Conservation (phyloP, 805 yeast genomes). For the Candida sakaeoensis region DNA sequence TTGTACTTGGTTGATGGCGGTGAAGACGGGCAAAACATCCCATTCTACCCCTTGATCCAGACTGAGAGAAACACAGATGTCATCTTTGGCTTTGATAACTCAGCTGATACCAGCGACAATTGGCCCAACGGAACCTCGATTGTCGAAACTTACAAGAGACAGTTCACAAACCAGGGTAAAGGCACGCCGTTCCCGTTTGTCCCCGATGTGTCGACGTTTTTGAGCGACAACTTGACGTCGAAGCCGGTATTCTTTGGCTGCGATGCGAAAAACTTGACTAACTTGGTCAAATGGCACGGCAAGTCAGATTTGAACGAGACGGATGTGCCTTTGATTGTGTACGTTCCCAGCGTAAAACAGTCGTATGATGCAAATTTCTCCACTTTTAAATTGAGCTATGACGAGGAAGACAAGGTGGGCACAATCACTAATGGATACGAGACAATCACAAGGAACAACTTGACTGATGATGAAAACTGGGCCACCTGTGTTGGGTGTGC, state of each 20-base stretch:
- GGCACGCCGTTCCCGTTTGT: slow-evolving; percentile 75
- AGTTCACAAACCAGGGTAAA: slow-evolving; percentile 43
- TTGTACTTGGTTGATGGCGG: slow-evolving; percentile 40
- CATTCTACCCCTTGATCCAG: slow-evolving; percentile 36
- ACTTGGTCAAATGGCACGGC: slow-evolving; percentile 27
- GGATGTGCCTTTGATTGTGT: slow-evolving; percentile 36
- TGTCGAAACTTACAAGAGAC: slow-evolving; percentile 31
- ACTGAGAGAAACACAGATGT: slow-evolving; percentile 30
- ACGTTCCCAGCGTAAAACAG: slow-evolving; percentile 37
- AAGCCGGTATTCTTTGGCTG: slow-evolving; percentile 43
- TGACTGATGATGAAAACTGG: slow-evolving; percentile 35
- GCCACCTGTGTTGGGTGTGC: slow-evolving; percentile 68
- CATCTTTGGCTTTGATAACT: slow-evolving; percentile 40
- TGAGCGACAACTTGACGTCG: slow-evolving; percentile 54
- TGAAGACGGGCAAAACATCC: slow-evolving; percentile 37
- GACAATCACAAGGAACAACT: slow-evolving; percentile 27
- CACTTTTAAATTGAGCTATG: slow-evolving; percentile 29
- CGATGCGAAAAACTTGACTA: slow-evolving; percentile 27
- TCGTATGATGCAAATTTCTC: slow-evolving; percentile 31
- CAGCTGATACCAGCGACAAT: slow-evolving; percentile 15
- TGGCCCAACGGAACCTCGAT: slow-evolving; percentile 41
- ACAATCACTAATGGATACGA: slow-evolving; percentile 38
- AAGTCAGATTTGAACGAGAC: slow-evolving; percentile 45
- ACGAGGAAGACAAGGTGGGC: slow-evolving; percentile 32
- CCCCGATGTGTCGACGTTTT: slow-evolving; percentile 64